Percentiles rank a stretch among this genome's conserved stretches.
These are phyloP conservation scores for Quercus cerris DNA, from an alignment of 306 rosid species.

Conservation along the genomic window DNA sequence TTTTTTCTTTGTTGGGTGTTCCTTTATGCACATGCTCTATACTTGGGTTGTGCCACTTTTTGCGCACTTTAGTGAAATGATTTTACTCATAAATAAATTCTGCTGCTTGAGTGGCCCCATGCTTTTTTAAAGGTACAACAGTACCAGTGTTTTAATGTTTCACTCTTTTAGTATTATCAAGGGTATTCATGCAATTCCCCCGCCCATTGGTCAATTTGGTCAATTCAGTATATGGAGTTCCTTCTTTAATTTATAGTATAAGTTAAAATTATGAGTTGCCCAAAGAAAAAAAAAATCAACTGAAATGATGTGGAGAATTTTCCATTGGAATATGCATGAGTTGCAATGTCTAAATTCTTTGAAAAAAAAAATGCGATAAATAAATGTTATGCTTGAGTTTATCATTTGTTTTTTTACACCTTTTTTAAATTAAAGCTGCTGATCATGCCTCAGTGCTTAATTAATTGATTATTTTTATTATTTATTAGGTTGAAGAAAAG, in stretches of 20 bases:
- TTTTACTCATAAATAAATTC: too few relatives aligned
- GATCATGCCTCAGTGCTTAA: background rate
- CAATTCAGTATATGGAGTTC: background rate
- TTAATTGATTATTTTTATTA: background rate
- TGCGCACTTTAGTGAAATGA: too few relatives aligned
- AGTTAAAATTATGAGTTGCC: background rate
- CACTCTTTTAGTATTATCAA: background rate
- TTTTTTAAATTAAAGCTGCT: background rate
- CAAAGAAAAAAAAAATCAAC: background rate
- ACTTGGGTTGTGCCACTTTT: too few relatives aligned
- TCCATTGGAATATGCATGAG: background rate
- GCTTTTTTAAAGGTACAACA: too few relatives aligned
- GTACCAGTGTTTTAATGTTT: too few relatives aligned
- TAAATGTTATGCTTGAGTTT: too few relatives aligned
- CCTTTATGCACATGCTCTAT: too few relatives aligned
- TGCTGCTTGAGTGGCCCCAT: too few relatives aligned
- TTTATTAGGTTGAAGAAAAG: slow-evolving; percentile 47
- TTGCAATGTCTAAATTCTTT: background rate
- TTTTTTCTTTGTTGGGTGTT: too few relatives aligned
- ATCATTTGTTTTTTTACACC: background rate
- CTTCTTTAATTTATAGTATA: background rate
- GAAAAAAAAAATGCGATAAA: background rate
- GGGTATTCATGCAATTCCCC: background rate
- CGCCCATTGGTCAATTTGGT: background rate
- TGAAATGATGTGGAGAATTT: background rate